A percentile compares a stretch with the other conserved stretches of the same genome.
Evolutionary conservation across 345 rosid species (phyloP).

Genomic region (Excoecaria agallocha): DNA sequence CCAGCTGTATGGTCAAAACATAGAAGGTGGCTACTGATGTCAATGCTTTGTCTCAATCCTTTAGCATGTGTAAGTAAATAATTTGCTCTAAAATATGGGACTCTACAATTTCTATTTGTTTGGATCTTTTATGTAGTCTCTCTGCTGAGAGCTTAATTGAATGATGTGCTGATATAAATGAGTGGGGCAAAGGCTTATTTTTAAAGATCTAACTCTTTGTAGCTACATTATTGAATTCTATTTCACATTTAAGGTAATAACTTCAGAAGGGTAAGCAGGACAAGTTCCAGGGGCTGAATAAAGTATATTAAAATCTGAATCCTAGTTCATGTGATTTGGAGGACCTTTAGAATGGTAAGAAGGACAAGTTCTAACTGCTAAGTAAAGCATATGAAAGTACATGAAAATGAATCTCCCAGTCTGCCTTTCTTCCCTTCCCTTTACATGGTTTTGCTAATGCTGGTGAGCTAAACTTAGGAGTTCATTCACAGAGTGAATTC

Average conservation of each 20-base stretch:
- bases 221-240: not conserved
- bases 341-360: too few species aligned
- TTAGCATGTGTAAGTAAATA: slow-evolving; percentile 71
- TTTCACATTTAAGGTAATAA: not conserved
- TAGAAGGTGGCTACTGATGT: slow-evolving; percentile 95
- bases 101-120: not conserved
- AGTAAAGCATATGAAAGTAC: too few species aligned
- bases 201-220: too few species aligned
- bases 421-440: too few species aligned
- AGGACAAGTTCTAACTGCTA: too few species aligned
- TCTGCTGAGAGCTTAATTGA: not conserved
- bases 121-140: not conserved
- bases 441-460: not conserved
- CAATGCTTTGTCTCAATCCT: slow-evolving; percentile 94
- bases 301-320: not conserved
- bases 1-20: slow-evolving; percentile 99
- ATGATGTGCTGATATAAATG: slow-evolving; percentile 5
- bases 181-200: not conserved
- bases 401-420: too few species aligned
- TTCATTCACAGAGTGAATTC: not conserved
- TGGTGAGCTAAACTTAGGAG: not conserved
- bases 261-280: not conserved
- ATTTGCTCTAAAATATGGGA: slow-evolving; percentile 7
- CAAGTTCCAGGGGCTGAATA: not conserved
- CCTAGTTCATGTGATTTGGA: too few species aligned